These are phyloP conservation scores for Malus asiatica DNA, from an alignment of 306 rosid species.

Conservation along the genomic window DNA sequence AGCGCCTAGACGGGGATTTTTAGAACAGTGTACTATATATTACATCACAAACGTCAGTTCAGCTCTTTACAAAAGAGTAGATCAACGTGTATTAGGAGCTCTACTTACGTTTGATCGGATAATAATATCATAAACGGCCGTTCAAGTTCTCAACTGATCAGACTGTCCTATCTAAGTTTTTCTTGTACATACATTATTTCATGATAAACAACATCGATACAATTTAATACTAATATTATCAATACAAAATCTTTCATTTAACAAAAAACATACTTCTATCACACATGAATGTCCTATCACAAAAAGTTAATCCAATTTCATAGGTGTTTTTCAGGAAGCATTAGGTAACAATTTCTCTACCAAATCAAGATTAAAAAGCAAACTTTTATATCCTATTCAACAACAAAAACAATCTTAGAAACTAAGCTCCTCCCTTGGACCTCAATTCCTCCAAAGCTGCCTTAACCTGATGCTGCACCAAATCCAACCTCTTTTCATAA, in stretches of 20 bases:
- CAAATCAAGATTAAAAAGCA: not conserved
- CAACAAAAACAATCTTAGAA: not conserved
- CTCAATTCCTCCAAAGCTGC: conserved; percentile 54
- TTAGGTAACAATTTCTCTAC: not conserved
- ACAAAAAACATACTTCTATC: no score
- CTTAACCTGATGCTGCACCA: conserved; percentile 65
- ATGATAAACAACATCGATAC: no score
- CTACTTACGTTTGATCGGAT: not conserved
- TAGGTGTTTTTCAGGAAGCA: not conserved
- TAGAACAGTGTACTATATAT: no score
- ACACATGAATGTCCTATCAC: not conserved
- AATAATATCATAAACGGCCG: no score
- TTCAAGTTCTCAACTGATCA: no score
- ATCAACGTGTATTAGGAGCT: not conserved
- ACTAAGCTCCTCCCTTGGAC: conserved; percentile 20
- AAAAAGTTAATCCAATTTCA: not conserved
- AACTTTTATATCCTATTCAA: not conserved
- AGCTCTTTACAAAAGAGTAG: not conserved
- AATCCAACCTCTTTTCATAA: conserved; percentile 57
- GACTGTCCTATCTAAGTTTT: no score
- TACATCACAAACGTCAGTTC: not conserved
- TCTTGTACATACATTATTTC: no score
- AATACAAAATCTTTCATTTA: no score
- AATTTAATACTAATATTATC: no score
- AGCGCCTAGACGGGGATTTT: no score